These are phyloP conservation scores for Lecanicillium sp. DNA, from an alignment of 2,329 filamentous ascomycete species.

Conservation along the genomic window DNA sequence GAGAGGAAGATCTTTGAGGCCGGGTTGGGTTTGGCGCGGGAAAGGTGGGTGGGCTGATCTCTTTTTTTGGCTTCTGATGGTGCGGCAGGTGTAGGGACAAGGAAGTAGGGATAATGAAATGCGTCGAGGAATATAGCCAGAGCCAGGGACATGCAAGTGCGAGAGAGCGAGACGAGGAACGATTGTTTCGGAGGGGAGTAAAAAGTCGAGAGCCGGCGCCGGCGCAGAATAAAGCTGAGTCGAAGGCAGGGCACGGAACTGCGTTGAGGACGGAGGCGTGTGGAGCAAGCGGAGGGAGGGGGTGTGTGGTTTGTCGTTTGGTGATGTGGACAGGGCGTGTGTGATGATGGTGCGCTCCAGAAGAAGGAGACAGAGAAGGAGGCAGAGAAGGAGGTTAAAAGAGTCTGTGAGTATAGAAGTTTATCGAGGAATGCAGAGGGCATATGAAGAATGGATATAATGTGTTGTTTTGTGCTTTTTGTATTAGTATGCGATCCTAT, in stretches of 20 bases:
- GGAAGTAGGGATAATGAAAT: neutral
- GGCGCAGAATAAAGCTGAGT: conserved; percentile 15
- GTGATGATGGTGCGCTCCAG: neutral
- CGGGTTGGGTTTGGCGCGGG: neutral
- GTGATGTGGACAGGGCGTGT: neutral
- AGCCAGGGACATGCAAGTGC: too few species aligned
- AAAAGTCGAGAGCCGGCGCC: conserved; percentile 4
- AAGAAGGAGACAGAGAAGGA: neutral
- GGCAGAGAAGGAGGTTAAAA: neutral
- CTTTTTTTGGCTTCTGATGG: neutral
- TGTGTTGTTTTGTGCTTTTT: too few species aligned
- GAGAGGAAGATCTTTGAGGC: conserved; percentile 1
- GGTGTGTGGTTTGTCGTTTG: too few species aligned
- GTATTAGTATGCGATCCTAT: too few species aligned
- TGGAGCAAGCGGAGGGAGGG: conserved; percentile 2
- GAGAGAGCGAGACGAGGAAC: neutral
- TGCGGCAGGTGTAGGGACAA: neutral
- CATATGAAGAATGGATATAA: neutral
- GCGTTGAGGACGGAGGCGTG: conserved; percentile 10
- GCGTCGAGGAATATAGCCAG: too few species aligned
- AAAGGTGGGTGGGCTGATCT: conserved; percentile 4
- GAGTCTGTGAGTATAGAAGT: too few species aligned
- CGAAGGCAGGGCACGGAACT: conserved; percentile 13
- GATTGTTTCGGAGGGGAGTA: too few species aligned
- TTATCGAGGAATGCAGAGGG: neutral